Evolutionary conservation across 2,329 filamentous ascomycete genomes (phyloP), one percentile per base, ranked within the genome.

Genomic region (Alternaria incomplexa): DNA sequence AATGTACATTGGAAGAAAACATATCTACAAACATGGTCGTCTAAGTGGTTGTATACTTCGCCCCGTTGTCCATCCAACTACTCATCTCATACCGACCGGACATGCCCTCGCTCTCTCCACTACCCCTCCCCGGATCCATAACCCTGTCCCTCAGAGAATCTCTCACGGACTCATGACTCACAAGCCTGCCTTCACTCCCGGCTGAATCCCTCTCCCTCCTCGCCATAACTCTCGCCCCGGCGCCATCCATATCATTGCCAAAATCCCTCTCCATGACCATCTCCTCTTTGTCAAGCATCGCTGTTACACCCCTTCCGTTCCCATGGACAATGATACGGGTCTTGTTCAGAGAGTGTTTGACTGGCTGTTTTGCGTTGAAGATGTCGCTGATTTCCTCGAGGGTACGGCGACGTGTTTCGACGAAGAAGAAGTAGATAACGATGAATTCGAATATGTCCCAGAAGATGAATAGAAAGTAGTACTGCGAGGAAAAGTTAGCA

Each of bases 381-480:
- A 84, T 81, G 23, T 77, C 75, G 20, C 79, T 78, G 12, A 85
- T 71, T 69, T 84, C 83, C 67, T 85, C 83, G 22, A 84, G 76
- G 11, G 80, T 84, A 63, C 79, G 74, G 32, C 79, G 71, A 48
- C 79, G 78, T 55, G 76, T 77, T 59, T 79, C 74, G 50, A 79
- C 77, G 60, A 79, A 79, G 57, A 78, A 77, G 67, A 77, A 78
- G 66, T 76, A 77, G 59, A 77, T 77, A 66, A 82, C 78, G 10
- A 73, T 63, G 61, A 81, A 78, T 63, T 81, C 81, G 63, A 83
- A 79, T 1, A 78, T 72, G 62, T 83, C 80, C 78, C 78, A 81
- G 69, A 79, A 78, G 56, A 80, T 78, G 72, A 79, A 80, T 32
- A 81, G 68, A 68, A 80, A 77, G 70, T 81, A 81, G 70, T 79